Evolutionary conservation across 108 stramenopile species (phyloP), one percentile per base, ranked within the genome.

Genomic region (Seminavis robusta): DNA sequence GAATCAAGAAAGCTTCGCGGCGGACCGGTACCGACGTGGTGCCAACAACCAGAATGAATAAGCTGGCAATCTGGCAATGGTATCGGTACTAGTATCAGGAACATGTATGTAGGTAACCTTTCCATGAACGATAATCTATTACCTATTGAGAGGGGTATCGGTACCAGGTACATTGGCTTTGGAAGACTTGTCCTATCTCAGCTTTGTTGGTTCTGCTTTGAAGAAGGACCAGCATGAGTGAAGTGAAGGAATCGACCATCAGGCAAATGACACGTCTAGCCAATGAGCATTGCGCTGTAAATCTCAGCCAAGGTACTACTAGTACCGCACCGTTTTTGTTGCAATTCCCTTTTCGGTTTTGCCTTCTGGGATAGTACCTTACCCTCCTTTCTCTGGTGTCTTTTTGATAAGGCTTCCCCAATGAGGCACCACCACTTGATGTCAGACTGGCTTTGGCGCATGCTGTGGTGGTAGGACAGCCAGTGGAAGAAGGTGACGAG

Each of bases 241-340:
- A 30, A 16, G 79, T 86, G 7, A 50, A 70, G 48, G 85, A 86
- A 52, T 78, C 76, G n/a, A 62, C 59, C 13, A 86, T 86, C 54
- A 71, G 85, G 13, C 60, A 67, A 47, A 86, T 86, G 85, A 87
- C 85, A 10, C 71, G 85, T 7, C 62, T 87, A 13, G 76, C 85
- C 4, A 43, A 47, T 21, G 43, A 87, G 59, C 51, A 78, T 47
- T 33, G 65, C 3, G 85, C 85, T 33, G 69, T 87, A 0, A 87
- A 87, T 49, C 47, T 87, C 4, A 65, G 61, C 1, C 85, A 87
- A 52, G 75, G 9, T 4, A 26, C 43, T 3, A 44, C 4, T 4
- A 17, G 36, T n/a, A n/a, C n/a, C 9, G 9, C 20, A 42, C 8
- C 20, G 23, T 21, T 42, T 4, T 17, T 5, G 23, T 21, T 42